These are phyloP conservation scores for Condylostoma magnum DNA, from an alignment of 169 alveolate species.

Conservation along the genomic window DNA sequence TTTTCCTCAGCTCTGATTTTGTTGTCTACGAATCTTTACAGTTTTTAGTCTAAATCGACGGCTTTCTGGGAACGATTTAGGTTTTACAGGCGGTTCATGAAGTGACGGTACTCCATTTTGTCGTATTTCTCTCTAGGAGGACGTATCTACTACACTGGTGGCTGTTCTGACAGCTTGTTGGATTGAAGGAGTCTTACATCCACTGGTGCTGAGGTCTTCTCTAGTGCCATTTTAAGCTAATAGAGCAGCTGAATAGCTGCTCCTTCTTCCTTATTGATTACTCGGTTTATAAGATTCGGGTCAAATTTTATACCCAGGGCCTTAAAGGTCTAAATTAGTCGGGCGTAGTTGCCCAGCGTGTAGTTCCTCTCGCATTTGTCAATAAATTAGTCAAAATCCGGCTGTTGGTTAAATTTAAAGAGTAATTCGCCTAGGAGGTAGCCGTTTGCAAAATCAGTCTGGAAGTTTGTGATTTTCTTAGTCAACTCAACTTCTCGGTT, in stretches of 20 bases:
- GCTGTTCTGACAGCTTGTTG: slow-evolving; percentile 54
- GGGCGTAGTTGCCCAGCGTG: slow-evolving; percentile 65
- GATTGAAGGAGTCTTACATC: slow-evolving; percentile 46
- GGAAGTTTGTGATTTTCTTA: slow-evolving; percentile 70
- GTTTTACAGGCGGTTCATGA: slow-evolving; percentile 56
- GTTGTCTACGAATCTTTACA: slow-evolving; percentile 63
- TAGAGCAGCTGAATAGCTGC: slow-evolving; percentile 68
- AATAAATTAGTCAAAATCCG: slow-evolving; percentile 66
- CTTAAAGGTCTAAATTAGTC: slow-evolving; percentile 64
- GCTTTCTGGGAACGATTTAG: slow-evolving; percentile 69
- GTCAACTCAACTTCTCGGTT: slow-evolving; percentile 83
- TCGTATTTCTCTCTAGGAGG: slow-evolving; percentile 74
- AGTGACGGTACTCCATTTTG: slow-evolving; percentile 62
- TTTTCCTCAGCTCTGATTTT: slow-evolving; percentile 43
- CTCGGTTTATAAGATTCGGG: slow-evolving; percentile 52
- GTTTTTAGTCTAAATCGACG: slow-evolving; percentile 63
- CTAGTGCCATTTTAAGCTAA: slow-evolving; percentile 75
- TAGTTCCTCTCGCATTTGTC: slow-evolving; percentile 65
- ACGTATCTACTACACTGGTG: slow-evolving; percentile 75
- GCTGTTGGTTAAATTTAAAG: slow-evolving; percentile 68
- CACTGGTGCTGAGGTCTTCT: slow-evolving; percentile 69
- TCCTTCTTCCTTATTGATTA: slow-evolving; percentile 69
- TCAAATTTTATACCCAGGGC: slow-evolving; percentile 69
- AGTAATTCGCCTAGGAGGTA: slow-evolving; percentile 81
- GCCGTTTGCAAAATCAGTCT: slow-evolving; percentile 80